Evolutionary conservation across 2,329 filamentous ascomycete species (phyloP).

Genomic region (Ceratocystis huliohia): DNA sequence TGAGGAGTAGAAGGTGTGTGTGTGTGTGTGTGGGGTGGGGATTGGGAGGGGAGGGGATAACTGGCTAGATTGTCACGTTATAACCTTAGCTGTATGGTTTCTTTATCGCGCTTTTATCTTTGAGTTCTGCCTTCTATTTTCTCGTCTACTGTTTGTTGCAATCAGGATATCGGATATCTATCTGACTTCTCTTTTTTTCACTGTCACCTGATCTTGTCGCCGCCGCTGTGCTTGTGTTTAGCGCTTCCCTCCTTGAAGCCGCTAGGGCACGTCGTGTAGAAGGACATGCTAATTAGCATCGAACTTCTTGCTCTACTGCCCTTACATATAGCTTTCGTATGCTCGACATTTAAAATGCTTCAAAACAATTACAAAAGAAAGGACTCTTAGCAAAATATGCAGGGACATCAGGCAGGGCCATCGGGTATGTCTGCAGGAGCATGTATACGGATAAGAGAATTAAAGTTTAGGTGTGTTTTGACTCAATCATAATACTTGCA

Average conservation of each 20-base stretch:
- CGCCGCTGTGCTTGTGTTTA: too few relatives aligned
- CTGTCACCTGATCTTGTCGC: not conserved
- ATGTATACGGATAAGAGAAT: not conserved
- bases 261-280: not conserved
- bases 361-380: not conserved
- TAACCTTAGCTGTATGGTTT: not conserved
- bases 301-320: not conserved
- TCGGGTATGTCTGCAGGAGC: not conserved
- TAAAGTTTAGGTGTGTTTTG: too few relatives aligned
- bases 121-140: too few relatives aligned
- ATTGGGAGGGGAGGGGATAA: not conserved
- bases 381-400: not conserved
- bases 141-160: too few relatives aligned
- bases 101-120: not conserved
- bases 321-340: not conserved
- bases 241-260: not conserved
- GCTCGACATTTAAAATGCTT: too few relatives aligned
- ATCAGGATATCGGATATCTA: too few relatives aligned
- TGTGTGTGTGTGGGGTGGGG: not conserved
- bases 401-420: not conserved
- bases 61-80: not conserved
- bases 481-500: too few relatives aligned
- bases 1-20: not conserved
- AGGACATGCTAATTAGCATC: too few relatives aligned
- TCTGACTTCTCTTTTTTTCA: not conserved